These are phyloP conservation scores for Microsporum canis DNA, from an alignment of 2,329 filamentous ascomycete genomes.

Conservation along the genomic window DNA sequence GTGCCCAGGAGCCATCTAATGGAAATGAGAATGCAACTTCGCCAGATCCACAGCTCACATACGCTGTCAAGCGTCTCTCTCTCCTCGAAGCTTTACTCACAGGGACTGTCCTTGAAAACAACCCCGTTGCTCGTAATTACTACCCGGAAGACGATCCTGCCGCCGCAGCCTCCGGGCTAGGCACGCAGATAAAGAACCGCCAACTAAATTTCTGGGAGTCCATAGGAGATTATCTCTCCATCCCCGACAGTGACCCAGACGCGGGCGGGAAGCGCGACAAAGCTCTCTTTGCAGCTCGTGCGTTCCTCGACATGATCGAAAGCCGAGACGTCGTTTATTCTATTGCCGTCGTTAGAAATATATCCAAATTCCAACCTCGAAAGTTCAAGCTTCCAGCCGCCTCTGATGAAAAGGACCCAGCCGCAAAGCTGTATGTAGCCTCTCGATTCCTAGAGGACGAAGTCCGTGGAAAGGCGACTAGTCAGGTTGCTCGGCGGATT, in stretches of 20 bases:
- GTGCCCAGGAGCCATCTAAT: conserved; percentile 22
- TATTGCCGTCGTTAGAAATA: conserved; percentile 65
- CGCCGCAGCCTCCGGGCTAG: conserved; percentile 7
- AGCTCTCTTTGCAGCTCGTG: conserved; percentile 53
- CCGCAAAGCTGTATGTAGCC: conserved; percentile 56
- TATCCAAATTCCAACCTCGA: conserved; percentile 44
- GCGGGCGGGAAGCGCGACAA: conserved; percentile 51
- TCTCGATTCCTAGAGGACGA: conserved; percentile 59
- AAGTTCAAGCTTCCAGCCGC: conserved; percentile 47
- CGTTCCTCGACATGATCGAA: conserved; percentile 65
- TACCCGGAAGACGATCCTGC: conserved; percentile 13
- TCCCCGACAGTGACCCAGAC: conserved; percentile 47
- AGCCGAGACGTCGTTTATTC: conserved; percentile 87
- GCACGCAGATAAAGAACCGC: conserved; percentile 23
- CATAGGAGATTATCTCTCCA: conserved; percentile 59
- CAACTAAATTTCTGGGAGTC: conserved; percentile 75
- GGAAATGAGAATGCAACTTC: conserved; percentile 23
- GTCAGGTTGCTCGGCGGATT: conserved; percentile 59
- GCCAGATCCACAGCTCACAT: conserved; percentile 48
- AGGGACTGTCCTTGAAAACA: conserved; percentile 51
- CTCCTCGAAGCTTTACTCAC: conserved; percentile 68
- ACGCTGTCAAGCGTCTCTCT: conserved; percentile 58
- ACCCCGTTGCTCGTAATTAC: conserved; percentile 29
- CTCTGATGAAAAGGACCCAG: conserved; percentile 54
- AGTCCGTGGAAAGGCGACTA: conserved; percentile 56